A percentile compares a stretch with the other conserved stretches of the same genome.
phyloP scores from a whole-genome alignment of 1,284 basidiomycete species.

The Mycosarcoma mackinlayi region DNA sequence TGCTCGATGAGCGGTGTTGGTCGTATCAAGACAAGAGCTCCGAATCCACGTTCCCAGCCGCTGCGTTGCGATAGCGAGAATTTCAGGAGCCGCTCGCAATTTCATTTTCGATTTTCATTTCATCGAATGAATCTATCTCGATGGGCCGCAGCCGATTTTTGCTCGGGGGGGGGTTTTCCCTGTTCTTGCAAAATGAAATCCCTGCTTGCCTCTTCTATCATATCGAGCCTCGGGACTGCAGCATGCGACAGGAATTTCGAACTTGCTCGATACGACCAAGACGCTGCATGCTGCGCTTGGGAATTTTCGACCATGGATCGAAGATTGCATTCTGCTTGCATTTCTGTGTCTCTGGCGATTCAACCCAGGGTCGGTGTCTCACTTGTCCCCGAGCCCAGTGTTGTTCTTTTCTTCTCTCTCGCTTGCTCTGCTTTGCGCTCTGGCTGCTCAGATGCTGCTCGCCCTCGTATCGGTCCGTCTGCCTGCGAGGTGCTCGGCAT shows the following conservation, averaged over 20 bases:
- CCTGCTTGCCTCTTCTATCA: neutral
- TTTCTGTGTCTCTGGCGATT: conserved; percentile 3
- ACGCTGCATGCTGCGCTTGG: neutral
- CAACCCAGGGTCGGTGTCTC: conserved; percentile 12
- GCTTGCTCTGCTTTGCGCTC: no score
- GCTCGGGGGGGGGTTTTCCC: no score
- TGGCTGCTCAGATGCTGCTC: no score
- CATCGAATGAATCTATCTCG: neutral
- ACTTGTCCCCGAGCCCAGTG: conserved; percentile 12
- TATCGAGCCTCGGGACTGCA: conserved; percentile 2
- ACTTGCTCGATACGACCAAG: conserved; percentile 2
- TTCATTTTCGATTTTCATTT: neutral
- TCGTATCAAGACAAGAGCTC: neutral
- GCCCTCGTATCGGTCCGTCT: no score
- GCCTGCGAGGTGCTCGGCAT: conserved; percentile 13
- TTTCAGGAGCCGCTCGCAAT: neutral
- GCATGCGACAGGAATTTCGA: conserved; percentile 2
- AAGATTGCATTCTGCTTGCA: conserved; percentile 14
- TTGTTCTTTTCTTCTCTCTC: conserved; percentile 7
- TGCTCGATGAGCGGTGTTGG: neutral
- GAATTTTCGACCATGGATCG: conserved; percentile 1
- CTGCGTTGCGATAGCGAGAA: neutral
- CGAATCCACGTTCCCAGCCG: no score
- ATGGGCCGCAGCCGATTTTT: neutral
- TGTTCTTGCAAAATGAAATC: conserved; percentile 2